phyloP scores from a whole-genome alignment of 768 basidiomycete species.

The Chlorophyllum brunneum region DNA sequence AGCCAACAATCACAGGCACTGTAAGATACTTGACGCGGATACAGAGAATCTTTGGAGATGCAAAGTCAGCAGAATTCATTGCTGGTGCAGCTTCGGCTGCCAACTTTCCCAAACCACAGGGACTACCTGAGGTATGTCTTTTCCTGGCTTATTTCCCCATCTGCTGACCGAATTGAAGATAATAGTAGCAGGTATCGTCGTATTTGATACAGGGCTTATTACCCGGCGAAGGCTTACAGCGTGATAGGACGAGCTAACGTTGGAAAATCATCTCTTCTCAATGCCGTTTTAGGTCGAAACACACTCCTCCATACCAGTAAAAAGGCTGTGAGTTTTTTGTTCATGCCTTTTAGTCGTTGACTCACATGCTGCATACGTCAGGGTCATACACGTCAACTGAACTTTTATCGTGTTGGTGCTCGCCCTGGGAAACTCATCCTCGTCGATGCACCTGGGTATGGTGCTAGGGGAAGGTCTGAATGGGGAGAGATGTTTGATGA shows the following conservation, averaged over 20 bases:
- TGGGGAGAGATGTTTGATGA: slow-evolving; percentile 71
- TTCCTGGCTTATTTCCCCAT: not conserved
- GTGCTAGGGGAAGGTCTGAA: slow-evolving; percentile 64
- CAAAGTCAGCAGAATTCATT: slow-evolving; percentile 33
- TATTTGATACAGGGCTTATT: not conserved
- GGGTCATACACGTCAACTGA: slow-evolving; percentile 71
- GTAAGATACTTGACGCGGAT: slow-evolving; percentile 14
- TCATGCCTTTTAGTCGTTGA: not conserved
- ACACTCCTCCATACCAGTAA: slow-evolving; percentile 61
- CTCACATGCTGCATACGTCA: slow-evolving; percentile 27
- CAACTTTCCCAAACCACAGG: slow-evolving; percentile 36
- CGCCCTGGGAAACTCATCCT: slow-evolving; percentile 58
- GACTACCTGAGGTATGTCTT: slow-evolving; percentile 39
- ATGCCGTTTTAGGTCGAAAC: slow-evolving; percentile 58
- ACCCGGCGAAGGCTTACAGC: not conserved
- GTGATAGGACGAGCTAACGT: slow-evolving; percentile 70
- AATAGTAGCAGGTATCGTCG: slow-evolving; percentile 37
- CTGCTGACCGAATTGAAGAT: slow-evolving; percentile 27
- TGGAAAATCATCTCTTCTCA: slow-evolving; percentile 74
- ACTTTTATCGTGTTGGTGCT: slow-evolving; percentile 67
- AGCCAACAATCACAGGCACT: not conserved
- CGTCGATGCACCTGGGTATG: slow-evolving; percentile 83
- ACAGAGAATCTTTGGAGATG: slow-evolving; percentile 24
- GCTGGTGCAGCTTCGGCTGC: slow-evolving; percentile 33
- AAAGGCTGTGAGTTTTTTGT: slow-evolving; percentile 51